Evolutionary conservation across 164 flowering plant genomes (phyloP), one percentile per base, ranked within the genome.

Genomic region (Liquidambar formosana): DNA sequence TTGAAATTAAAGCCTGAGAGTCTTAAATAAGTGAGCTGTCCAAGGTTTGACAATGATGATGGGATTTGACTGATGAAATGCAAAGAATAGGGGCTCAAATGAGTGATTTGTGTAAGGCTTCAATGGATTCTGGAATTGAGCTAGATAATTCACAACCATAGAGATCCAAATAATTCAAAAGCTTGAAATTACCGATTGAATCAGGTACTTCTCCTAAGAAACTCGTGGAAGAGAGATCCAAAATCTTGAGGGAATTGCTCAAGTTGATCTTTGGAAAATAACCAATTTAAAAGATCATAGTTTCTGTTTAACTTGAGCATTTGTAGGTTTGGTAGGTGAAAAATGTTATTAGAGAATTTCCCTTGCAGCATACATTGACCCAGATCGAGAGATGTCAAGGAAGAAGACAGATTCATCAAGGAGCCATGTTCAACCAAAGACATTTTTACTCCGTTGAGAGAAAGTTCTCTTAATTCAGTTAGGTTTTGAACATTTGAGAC

Each of bases 341-440:
- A 69, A 26, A 65, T 19, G 3, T 21, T 8, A 8, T 4, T 23
- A 8, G 74, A 64, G 10, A 75, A 54, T 4, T 66, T 21, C 3
- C 74, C 74, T 26, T 28, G 27, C 53, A 75, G 14, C 1, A n/a
- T 2, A 57, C 71, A 54, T 12, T 0, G 1, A 14, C 1, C 0
- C 0, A 73, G 67, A 47, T 9, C 27, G 0, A 67, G 53, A 46
- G 27, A 52, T 13, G 14, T 47, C 44, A 75, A 61, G 12, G 28
- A 46, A 18, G 68, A 63, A 12, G 70, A 62, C 5, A 67, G 14
- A 49, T 74, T 74, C 21, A 28, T 1, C 1, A 74, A 41, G 10
- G 52, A 45, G 49, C 1, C 1, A 12, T 47, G 72, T 4, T 9
- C 1, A 19, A 53, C 16, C 0, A 41, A 38, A 4, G 69, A 74